Evolutionary conservation across 768 basidiomycete species (phyloP).

Genomic region (Mycena metata): DNA sequence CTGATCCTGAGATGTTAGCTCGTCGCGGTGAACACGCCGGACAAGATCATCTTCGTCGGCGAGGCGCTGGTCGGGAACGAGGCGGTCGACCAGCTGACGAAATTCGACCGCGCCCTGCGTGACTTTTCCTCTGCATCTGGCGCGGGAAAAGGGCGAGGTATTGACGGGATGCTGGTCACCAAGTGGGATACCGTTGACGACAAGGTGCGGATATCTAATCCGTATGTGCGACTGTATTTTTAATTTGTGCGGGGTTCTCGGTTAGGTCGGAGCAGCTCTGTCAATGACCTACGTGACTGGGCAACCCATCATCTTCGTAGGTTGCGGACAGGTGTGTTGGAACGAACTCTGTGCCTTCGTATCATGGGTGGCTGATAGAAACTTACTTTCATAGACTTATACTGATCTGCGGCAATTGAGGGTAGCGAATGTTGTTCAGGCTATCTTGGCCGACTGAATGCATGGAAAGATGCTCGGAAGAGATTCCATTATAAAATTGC

Average conservation of each 20-base stretch:
- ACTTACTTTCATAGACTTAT: conserved; percentile 76
- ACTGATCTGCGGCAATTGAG: conserved; percentile 93
- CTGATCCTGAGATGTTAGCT: conserved; percentile 61
- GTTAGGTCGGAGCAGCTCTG: conserved; percentile 94
- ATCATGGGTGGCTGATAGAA: conserved; percentile 26
- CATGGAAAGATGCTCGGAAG: conserved; percentile 5
- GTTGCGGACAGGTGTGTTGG: conserved; percentile 87
- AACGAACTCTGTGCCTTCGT: conserved; percentile 6
- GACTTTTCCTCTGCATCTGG: conserved; percentile 89
- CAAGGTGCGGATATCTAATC: conserved; percentile 70
- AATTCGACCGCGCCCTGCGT: conserved; percentile 94
- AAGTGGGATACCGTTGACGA: conserved; percentile 99
- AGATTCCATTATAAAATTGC: neutral
- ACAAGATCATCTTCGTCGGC: conserved; percentile 98
- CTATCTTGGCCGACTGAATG: conserved; percentile 82
- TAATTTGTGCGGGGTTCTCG: neutral
- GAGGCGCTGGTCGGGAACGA: conserved; percentile 99
- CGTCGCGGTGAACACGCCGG: conserved; percentile 92
- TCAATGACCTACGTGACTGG: conserved; percentile 99
- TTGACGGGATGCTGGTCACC: conserved; percentile 98
- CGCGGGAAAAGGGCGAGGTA: conserved; percentile 84
- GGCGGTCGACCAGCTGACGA: conserved; percentile 96
- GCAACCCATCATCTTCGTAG: conserved; percentile 98
- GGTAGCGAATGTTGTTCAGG: conserved; percentile 94
- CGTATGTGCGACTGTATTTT: too few species aligned